Evolutionary conservation across 768 basidiomycete species (phyloP).

Genomic region (Trametes cubensis): DNA sequence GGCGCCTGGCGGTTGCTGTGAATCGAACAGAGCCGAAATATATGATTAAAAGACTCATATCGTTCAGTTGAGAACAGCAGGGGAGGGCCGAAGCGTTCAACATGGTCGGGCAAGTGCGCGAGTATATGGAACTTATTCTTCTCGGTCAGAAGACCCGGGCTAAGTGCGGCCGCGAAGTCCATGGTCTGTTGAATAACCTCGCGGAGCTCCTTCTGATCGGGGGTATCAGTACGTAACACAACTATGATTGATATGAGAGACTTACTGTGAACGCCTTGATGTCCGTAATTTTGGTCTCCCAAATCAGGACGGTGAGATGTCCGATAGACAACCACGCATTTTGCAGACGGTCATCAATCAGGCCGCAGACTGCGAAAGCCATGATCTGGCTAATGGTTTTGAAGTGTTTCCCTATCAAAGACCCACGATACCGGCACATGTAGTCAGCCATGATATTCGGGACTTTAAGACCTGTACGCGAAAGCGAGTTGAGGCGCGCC

Average conservation of each 20-base stretch:
- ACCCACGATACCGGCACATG: constrained; percentile 34
- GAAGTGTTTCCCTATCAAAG: constrained; percentile 39
- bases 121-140: constrained; percentile 38
- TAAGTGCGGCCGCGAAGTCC: constrained; percentile 19
- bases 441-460: constrained; percentile 35
- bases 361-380: constrained; percentile 19
- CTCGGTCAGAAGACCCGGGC: constrained; percentile 22
- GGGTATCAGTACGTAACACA: too few relatives aligned
- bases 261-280: constrained; percentile 1
- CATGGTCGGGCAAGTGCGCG: constrained; percentile 28
- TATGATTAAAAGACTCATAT: constrained; percentile 35
- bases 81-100: constrained; percentile 35
- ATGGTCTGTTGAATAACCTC: constrained; percentile 28
- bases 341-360: constrained; percentile 19
- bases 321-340: constrained; percentile 30
- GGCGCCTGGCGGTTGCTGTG: constrained; percentile 35
- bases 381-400: constrained; percentile 29
- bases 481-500: constrained; percentile 30
- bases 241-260: too few relatives aligned
- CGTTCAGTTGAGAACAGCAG: constrained; percentile 35
- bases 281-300: constrained; percentile 29
- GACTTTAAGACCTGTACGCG: constrained; percentile 31
- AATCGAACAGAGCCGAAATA: constrained; percentile 30
- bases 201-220: constrained; percentile 15
- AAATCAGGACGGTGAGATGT: constrained; percentile 25